Evolutionary conservation across 208 protist genomes (phyloP).

Genomic region (Leishmania turanica): DNA sequence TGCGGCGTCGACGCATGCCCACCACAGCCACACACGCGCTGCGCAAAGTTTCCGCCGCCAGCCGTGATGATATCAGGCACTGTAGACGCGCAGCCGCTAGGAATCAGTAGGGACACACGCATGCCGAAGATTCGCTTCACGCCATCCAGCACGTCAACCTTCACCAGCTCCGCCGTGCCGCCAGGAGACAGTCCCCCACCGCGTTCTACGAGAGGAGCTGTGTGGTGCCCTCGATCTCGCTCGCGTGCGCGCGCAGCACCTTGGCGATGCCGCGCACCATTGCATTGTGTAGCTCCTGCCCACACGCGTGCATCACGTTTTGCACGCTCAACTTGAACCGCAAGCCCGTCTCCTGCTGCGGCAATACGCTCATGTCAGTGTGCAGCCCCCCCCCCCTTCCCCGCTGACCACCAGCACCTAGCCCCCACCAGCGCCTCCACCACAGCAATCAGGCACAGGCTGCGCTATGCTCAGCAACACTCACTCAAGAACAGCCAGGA

Average conservation of each 20-base stretch:
- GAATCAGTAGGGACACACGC: constrained; percentile 21
- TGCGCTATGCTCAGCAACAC: constrained; percentile 38
- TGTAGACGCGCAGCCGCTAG: constrained; percentile 15
- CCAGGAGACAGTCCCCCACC: constrained; percentile 50
- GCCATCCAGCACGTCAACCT: constrained; percentile 40
- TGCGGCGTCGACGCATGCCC: neutral
- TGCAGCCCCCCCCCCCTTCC: constrained; percentile 21
- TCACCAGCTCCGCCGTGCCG: constrained; percentile 47
- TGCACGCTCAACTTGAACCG: constrained; percentile 44
- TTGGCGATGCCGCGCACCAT: constrained; percentile 29
- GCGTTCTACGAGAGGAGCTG: constrained; percentile 51
- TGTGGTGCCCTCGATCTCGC: constrained; percentile 45
- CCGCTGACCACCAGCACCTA: constrained; percentile 6
- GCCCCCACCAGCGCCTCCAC: constrained; percentile 59
- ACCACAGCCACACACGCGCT: constrained; percentile 37
- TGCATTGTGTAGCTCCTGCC: constrained; percentile 56
- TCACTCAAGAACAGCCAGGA: constrained; percentile 34
- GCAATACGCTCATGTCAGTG: constrained; percentile 66
- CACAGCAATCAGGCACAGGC: constrained; percentile 44
- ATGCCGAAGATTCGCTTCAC: constrained; percentile 53
- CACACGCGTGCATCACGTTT: constrained; percentile 63
- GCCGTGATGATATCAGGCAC: constrained; percentile 27
- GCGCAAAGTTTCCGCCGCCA: constrained; percentile 35
- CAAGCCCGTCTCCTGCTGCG: constrained; percentile 51
- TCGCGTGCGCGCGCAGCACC: constrained; percentile 30